Evolutionary conservation across 495 filamentous ascomycete genomes (phyloP).

Genomic region (Corynascus novoguineensis): DNA sequence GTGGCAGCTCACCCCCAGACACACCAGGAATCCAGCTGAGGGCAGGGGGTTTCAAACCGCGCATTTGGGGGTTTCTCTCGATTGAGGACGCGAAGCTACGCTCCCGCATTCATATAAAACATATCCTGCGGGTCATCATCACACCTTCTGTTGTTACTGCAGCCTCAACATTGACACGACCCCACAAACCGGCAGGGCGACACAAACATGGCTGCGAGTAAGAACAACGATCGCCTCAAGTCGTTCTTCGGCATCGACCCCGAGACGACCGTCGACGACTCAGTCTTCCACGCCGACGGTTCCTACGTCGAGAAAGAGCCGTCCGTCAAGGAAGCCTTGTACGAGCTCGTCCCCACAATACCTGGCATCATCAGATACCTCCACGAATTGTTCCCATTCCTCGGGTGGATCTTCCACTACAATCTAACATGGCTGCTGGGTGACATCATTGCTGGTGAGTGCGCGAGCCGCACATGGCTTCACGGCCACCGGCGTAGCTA

Average conservation of each 20-base stretch:
- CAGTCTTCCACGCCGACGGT: slow-evolving; percentile 37
- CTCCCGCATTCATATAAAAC: slow-evolving; percentile 19
- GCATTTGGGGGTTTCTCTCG: neutral
- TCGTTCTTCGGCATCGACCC: slow-evolving; percentile 27
- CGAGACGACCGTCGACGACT: slow-evolving; percentile 22
- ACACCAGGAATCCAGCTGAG: slow-evolving; percentile 2
- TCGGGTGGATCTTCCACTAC: slow-evolving; percentile 48
- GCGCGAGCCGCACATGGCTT: neutral
- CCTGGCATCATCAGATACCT: slow-evolving; percentile 51
- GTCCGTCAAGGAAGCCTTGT: slow-evolving; percentile 60
- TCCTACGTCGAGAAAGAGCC: slow-evolving; percentile 77
- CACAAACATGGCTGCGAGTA: slow-evolving; percentile 22
- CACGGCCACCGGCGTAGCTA: neutral
- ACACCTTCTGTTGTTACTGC: neutral
- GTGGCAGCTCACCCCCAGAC: neutral
- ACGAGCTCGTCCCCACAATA: slow-evolving; percentile 49
- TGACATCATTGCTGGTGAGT: slow-evolving; percentile 43
- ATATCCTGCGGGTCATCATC: neutral
- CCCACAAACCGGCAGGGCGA: neutral
- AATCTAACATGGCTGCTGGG: slow-evolving; percentile 48
- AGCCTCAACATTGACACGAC: slow-evolving; percentile 3
- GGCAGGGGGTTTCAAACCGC: neutral
- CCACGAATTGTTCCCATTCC: slow-evolving; percentile 42
- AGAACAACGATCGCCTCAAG: slow-evolving; percentile 25
- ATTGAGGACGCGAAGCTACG: neutral